Evolutionary conservation across 2,329 filamentous ascomycete species (phyloP), one percentile per base, ranked within the genome.

Genomic region (Pseudocercospora crystallina): DNA sequence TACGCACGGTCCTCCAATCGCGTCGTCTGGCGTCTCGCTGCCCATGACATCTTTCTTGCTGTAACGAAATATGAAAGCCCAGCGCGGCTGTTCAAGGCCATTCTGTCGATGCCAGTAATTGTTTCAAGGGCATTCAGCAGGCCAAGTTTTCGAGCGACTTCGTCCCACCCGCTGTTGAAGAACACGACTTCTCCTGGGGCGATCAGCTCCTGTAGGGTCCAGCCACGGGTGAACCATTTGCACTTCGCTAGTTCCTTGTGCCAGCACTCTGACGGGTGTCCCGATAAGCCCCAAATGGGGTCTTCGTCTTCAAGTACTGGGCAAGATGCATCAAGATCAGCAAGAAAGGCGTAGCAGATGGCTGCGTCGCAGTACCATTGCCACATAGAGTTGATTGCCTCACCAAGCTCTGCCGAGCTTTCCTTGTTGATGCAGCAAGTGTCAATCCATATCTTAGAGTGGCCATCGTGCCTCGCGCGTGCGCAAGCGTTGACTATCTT

Each of bases 371-470:
- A 47, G 46, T 71, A 71, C 67, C 69, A 71, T 11, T 15, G 30
- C 31, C 45, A 57, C 53, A 56, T 57, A n/a, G 49, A 56, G 26
- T 53, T 52, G 35, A 54, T 68, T 5, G 66, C 63, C 40, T 69
- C 64, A 1, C 63, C 61, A 1, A 71, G 57, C 57, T 71, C 69
- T 0, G 65, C 53, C 30, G 58, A 64, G 50, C 60, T 66, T 1
- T 47, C 49, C 47, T 69, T 70, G 52, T 70, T 63, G 47, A 71
- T 70, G 46, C 69, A 71, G 53, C 64, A 69, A 2, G 67, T 70
- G 52, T 71, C 69, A 5, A 70, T 57, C 69, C 69, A 71, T 8
- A n/a, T n/a, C n/a, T n/a, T n/a, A n/a, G n/a, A n/a, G n/a, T n/a
- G n/a, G n/a, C n/a, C n/a, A n/a, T n/a, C n/a, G n/a, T n/a, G n/a